phyloP scores from a whole-genome alignment of 345 rosid genomes.

The Tarenaya hassleriana region DNA sequence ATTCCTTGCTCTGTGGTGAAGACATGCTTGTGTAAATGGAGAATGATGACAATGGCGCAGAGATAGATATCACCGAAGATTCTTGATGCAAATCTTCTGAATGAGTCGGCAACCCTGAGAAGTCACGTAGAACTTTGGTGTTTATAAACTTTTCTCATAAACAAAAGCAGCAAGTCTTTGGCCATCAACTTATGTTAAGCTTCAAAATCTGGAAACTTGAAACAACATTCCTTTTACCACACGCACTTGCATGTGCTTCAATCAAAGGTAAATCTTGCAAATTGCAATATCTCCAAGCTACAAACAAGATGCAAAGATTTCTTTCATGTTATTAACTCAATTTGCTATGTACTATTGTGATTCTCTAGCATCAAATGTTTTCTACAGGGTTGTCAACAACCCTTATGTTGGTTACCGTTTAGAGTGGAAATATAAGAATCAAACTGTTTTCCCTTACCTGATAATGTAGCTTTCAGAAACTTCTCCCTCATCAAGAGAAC shows the following conservation, averaged over 20 bases:
- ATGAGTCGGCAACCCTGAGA: slow-evolving; percentile 42
- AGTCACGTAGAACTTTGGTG: slow-evolving; percentile 11
- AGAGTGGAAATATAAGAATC: slow-evolving; percentile 5
- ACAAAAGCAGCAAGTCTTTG: slow-evolving; percentile 6
- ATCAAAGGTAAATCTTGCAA: not conserved
- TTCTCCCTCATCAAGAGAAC: slow-evolving; percentile 73
- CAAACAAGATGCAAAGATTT: not conserved
- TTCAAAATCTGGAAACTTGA: not conserved
- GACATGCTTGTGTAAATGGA: slow-evolving; percentile 51
- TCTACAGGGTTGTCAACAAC: not conserved
- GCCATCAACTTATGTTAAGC: slow-evolving; percentile 15
- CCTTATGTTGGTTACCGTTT: not conserved
- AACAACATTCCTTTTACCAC: not conserved
- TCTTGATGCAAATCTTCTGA: slow-evolving; percentile 42
- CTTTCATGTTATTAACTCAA: not conserved
- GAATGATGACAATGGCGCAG: slow-evolving; percentile 58
- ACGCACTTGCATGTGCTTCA: too few relatives aligned
- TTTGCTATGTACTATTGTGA: too few relatives aligned
- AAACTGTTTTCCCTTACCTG: slow-evolving; percentile 35
- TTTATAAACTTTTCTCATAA: too few relatives aligned
- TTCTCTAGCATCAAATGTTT: not conserved
- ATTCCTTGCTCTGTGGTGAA: slow-evolving; percentile 36
- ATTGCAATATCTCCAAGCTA: not conserved
- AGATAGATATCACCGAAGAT: slow-evolving; percentile 41
- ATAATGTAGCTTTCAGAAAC: slow-evolving; percentile 57